A percentile compares a stretch with the other conserved stretches of the same genome.
phyloP scores from a whole-genome alignment of 768 basidiomycete species.

The Tulasnella sp. region DNA sequence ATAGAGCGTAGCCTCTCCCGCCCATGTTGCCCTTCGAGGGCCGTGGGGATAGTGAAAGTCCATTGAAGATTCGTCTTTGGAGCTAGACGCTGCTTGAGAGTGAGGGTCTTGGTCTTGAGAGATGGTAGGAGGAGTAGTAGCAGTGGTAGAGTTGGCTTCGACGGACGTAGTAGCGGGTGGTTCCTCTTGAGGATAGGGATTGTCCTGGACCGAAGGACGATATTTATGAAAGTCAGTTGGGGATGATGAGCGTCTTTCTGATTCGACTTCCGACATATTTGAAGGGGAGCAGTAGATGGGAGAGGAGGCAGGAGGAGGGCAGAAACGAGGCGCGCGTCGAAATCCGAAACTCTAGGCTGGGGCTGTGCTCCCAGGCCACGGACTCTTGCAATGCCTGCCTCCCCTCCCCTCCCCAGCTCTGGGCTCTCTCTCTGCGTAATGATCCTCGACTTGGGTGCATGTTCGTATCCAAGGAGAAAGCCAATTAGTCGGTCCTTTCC shows the following conservation, averaged over 20 bases:
- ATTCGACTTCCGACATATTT: neutral
- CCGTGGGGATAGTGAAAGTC: neutral
- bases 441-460: slow-evolving; percentile 3
- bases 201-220: slow-evolving; percentile 15
- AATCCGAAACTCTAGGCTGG: slow-evolving; percentile 12
- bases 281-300: neutral
- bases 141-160: neutral
- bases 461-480: slow-evolving; percentile 4
- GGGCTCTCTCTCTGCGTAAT: slow-evolving; percentile 14
- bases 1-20: neutral
- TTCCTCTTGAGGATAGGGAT: slow-evolving; percentile 18
- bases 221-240: neutral
- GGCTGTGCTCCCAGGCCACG: slow-evolving; percentile 14
- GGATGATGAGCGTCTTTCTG: slow-evolving; percentile 10
- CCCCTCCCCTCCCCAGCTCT: neutral
- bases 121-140: neutral
- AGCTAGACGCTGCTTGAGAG: neutral
- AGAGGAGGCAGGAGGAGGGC: neutral
- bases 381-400: neutral
- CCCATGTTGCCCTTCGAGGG: slow-evolving; percentile 16
- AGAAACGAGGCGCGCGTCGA: slow-evolving; percentile 13
- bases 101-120: neutral
- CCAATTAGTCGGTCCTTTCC: slow-evolving; percentile 8
- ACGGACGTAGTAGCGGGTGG: neutral
- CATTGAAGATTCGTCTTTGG: slow-evolving; percentile 5